Base-by-base conservation (phyloP, 2,329 filamentous ascomycete species). In the Fusarium longipes region DNA sequence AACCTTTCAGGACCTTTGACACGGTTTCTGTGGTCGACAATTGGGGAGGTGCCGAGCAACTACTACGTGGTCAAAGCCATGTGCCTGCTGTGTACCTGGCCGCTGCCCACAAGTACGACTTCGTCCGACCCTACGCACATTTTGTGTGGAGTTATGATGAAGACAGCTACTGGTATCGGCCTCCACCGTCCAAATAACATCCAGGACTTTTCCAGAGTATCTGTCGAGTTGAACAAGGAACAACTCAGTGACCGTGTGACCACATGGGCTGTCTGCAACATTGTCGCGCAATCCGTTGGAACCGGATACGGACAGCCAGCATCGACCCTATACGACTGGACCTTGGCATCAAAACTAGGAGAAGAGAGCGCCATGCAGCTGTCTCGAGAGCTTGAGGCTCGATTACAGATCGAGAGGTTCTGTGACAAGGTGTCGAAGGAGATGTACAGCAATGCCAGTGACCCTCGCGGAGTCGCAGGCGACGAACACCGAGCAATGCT, bases 251-350 rank as follows among this genome's bases (percentile, higher is more conserved):
- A 96, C 74, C 86, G 92, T 35, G 87, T 94, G 40, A 88, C 88
- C 49, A 95, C 92, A 2, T 96, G 92, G 92, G 92, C 92, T 2
- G 90, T 93, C 6, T 93, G 91, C 81, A 96, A 96, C 74, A 91
- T 95, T 67, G 92, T 94, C 32, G 89, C 91, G 22, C 92, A 95
- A 73, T 89, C 88, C 56, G 87, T 94, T 40, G 91, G 91, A n/a
- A 95, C 92, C 6, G 92, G 92, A 20, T 93, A 93, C 72, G 92
- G 92, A 8, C 92, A 94, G 75, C 92, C 92, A 9, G 91, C 92
- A 7, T 92, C 91, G 43, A 93, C 88, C 50, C 83, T 90, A 45
- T 94, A 91, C 78, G 92, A 91, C 77, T 93, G 87, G 86, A 94
- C 89, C 3, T 81, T 91, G 62, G 89, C 85, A 43, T 82, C 86